phyloP scores from a whole-genome alignment of 805 yeast species.

The Lachancea lanzarotensis region DNA sequence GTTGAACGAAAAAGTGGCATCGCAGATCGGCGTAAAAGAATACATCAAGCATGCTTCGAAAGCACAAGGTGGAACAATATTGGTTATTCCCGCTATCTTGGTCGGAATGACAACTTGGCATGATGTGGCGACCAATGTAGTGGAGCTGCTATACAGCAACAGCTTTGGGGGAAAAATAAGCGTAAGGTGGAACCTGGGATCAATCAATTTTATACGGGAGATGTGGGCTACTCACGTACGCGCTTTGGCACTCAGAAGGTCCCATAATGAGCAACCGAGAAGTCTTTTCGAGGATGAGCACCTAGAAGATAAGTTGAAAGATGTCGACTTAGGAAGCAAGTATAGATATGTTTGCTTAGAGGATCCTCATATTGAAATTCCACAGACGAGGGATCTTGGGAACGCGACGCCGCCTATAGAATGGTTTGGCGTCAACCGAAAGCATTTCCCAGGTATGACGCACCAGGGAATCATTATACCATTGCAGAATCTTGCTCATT shows the following conservation, averaged over 20 bases:
- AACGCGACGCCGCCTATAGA: slow-evolving; percentile 97
- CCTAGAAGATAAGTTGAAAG: slow-evolving; percentile 39
- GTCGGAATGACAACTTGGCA: slow-evolving; percentile 76
- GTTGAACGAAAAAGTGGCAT: slow-evolving; percentile 43
- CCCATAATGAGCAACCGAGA: slow-evolving; percentile 27
- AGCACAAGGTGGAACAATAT: slow-evolving; percentile 74
- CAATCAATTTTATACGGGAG: slow-evolving; percentile 81
- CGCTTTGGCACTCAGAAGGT: slow-evolving; percentile 58
- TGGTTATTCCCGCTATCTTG: slow-evolving; percentile 68
- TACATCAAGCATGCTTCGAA: slow-evolving; percentile 50
- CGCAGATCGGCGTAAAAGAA: slow-evolving; percentile 42
- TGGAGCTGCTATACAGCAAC: slow-evolving; percentile 64
- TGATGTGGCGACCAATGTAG: slow-evolving; percentile 40
- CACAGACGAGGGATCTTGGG: slow-evolving; percentile 84
- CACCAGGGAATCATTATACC: slow-evolving; percentile 73
- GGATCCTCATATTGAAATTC: slow-evolving; percentile 81
- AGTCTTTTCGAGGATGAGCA: slow-evolving; percentile 28
- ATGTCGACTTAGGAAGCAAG: slow-evolving; percentile 37
- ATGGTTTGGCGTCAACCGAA: slow-evolving; percentile 93
- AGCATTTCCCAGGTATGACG: slow-evolving; percentile 76
- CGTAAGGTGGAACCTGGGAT: slow-evolving; percentile 89
- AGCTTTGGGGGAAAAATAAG: slow-evolving; percentile 86
- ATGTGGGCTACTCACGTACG: slow-evolving; percentile 85
- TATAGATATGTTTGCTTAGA: slow-evolving; percentile 50
- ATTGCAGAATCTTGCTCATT: slow-evolving; percentile 64